A percentile compares a stretch with the other conserved stretches of the same genome.
Evolutionary conservation across 306 rosid species (phyloP).

Genomic region (Vachellia collinsii): DNA sequence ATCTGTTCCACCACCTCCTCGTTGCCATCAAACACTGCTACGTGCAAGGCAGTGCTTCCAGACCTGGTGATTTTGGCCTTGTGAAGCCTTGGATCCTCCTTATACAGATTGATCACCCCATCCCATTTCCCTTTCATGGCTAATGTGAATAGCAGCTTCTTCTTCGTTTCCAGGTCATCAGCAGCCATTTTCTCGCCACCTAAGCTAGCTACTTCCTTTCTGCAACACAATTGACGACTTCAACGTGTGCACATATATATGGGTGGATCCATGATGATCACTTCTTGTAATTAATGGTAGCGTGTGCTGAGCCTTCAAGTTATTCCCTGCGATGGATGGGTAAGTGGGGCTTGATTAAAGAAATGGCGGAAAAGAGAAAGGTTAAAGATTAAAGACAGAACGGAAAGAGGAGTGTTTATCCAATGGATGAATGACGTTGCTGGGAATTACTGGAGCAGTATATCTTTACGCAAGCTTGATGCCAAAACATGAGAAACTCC

Average conservation of each 20-base stretch:
- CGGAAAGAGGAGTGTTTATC: background rate
- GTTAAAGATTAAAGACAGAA: background rate
- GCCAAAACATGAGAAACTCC: background rate
- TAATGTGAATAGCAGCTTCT: background rate
- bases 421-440: background rate
- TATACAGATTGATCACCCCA: slow-evolving; percentile 24
- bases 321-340: background rate
- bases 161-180: background rate
- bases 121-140: slow-evolving; percentile 51
- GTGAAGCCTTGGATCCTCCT: background rate
- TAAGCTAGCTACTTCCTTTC: background rate
- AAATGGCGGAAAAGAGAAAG: background rate
- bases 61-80: slow-evolving; percentile 4
- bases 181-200: background rate
- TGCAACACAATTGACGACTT: background rate
- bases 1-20: slow-evolving; percentile 31
- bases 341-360: background rate
- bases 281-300: background rate
- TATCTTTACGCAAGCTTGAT: background rate
- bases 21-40: slow-evolving; percentile 50
- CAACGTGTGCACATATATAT: background rate
- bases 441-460: background rate
- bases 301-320: background rate
- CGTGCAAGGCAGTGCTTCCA: slow-evolving; percentile 56
- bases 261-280: background rate